phyloP scores from a whole-genome alignment of 177 flowering plant species.

The Tripterygium wilfordii region DNA sequence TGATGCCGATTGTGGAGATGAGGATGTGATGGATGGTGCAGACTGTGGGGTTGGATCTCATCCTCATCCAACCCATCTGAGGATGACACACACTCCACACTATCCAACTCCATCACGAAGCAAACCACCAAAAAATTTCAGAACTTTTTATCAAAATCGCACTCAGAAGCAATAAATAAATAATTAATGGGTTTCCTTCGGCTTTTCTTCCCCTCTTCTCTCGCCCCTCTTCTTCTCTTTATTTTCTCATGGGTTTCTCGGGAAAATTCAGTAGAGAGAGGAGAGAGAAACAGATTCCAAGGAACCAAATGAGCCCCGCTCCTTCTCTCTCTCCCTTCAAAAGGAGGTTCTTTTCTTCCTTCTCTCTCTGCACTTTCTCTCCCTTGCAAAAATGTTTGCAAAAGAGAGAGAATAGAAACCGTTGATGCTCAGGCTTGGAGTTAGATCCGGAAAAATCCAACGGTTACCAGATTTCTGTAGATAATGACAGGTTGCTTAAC shows the following conservation, averaged over 20 bases:
- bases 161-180: no score
- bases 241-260: conserved; percentile 1
- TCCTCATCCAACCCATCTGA: conserved; percentile 65
- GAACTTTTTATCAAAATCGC: neutral
- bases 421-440: conserved; percentile 14
- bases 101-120: conserved; percentile 55
- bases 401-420: conserved; percentile 12
- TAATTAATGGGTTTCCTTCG: no score
- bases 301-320: conserved; percentile 17
- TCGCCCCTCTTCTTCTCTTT: neutral
- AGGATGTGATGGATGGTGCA: conserved; percentile 16
- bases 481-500: no score
- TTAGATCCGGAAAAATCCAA: conserved; percentile 6
- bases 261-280: neutral
- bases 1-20: conserved; percentile 17
- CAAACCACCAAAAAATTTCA: neutral
- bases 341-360: conserved; percentile 18
- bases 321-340: conserved; percentile 1
- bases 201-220: neutral
- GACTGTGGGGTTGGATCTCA: conserved; percentile 42
- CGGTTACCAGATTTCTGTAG: conserved; percentile 7
- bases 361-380: conserved; percentile 6
- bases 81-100: conserved; percentile 31
- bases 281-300: conserved; percentile 9
- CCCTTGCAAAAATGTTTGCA: neutral